Base-by-base conservation (phyloP, 495 filamentous ascomycete species). In the Penicillium lividum region DNA sequence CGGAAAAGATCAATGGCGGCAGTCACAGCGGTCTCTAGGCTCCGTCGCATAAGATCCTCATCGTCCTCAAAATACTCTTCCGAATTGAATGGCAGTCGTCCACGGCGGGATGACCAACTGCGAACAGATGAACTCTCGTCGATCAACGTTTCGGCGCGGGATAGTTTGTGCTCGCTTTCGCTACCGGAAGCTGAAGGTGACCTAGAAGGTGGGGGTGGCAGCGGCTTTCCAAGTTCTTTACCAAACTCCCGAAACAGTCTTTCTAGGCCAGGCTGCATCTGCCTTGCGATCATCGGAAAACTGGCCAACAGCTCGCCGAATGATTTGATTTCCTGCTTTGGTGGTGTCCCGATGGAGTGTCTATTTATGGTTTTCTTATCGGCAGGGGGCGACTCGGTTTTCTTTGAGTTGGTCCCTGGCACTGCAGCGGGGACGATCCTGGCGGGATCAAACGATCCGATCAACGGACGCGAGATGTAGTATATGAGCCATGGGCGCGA, bases 1-100 rank as follows among this genome's bases (percentile, higher is more conserved):
- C 97, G 92, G 59, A 99, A 99, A 2, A 98, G 80, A 70, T 98
- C 95, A 61, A 97, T 97, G 0, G 93, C 94, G 11, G 89, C 86
- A 5, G 91, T 96, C 16, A 99, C 91, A 3, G 92, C 92, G 1
- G 87, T 93, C 75, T 99, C 95, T 51, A 98, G 66, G 9, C 89
- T 89, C 7, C 84, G 86, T 47, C 92, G 82, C 85, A 99, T 92
- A 11, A 89, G 73, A 60, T 93, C 87, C 69, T 96, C 92, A 60
- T 96, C 92, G 60, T 95, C 90, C 63, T 90, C 86, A n/a, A 85
- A 81, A 58, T 84, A 78, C 58, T 78, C 73, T 7, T 77, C 76
- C 3, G 77, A 73, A 36, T 80, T 75, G 53, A 80, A 82, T 0
- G 81, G 78, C 13, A 77, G 65, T 28, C 76, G 68, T 7, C 68